These are phyloP conservation scores for Parsonsia alboflavescens DNA, from an alignment of 257 asterid genomes.

Conservation along the genomic window DNA sequence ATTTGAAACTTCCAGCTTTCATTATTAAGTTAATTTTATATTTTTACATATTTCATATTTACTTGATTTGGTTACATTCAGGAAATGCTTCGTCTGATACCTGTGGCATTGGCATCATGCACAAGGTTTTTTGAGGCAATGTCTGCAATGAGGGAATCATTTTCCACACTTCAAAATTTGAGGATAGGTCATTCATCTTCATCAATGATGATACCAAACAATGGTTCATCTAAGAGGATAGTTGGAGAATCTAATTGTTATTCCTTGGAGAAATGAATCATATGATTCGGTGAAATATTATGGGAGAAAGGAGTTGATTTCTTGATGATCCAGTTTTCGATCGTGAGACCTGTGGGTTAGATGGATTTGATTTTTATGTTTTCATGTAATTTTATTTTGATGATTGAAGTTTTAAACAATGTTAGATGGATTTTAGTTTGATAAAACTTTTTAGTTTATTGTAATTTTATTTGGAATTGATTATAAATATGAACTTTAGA, in stretches of 20 bases:
- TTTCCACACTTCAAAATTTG: constrained; percentile 73
- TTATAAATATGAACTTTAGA: no score
- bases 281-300: constrained; percentile 32
- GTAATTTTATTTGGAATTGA: no score
- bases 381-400: no score
- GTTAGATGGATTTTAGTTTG: no score
- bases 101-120: constrained; percentile 97
- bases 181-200: constrained; percentile 69
- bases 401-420: no score
- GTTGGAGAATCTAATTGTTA: constrained; percentile 58
- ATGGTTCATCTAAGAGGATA: constrained; percentile 27
- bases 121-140: constrained; percentile 94
- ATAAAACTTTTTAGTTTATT: no score
- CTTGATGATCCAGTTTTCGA: background rate
- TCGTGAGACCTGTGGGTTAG: no score
- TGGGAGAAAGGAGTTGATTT: background rate
- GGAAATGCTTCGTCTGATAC: constrained; percentile 98
- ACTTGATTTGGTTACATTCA: constrained; percentile 18
- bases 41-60: background rate
- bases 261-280: constrained; percentile 76
- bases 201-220: constrained; percentile 15
- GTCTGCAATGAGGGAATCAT: constrained; percentile 95
- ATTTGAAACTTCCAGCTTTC: background rate
- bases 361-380: no score
- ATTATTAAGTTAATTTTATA: background rate